These are phyloP conservation scores for Talaromyces trachyspermus DNA, from an alignment of 495 filamentous ascomycete genomes.

Conservation along the genomic window DNA sequence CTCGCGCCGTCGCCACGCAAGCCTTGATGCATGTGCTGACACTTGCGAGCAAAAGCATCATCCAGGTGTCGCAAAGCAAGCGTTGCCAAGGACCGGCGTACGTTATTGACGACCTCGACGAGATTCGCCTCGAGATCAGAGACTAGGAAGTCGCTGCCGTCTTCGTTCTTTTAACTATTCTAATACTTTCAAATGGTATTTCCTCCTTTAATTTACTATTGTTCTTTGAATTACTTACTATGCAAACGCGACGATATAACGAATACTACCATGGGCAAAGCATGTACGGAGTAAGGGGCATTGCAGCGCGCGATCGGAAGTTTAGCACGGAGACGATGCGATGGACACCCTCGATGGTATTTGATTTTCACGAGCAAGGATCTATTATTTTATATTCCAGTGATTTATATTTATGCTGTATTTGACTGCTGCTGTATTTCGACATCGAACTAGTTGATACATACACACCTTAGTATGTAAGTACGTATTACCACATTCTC, in stretches of 20 bases:
- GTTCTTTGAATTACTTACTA: no score
- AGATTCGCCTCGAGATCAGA: background rate
- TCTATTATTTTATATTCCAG: background rate
- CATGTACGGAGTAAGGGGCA: background rate
- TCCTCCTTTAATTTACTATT: no score
- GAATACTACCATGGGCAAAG: no score
- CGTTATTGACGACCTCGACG: conserved; percentile 3
- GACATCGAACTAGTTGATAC: conserved; percentile 6
- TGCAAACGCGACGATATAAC: no score
- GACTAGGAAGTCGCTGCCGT: background rate
- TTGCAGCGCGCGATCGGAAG: background rate
- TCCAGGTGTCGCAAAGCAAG: conserved; percentile 48
- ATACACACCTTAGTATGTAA: background rate
- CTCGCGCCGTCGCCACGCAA: conserved; percentile 57
- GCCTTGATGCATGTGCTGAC: conserved; percentile 65
- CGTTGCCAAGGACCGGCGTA: background rate
- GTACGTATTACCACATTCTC: conserved; percentile 8
- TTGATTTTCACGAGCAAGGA: background rate
- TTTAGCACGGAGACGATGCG: no score
- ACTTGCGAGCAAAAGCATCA: conserved; percentile 56
- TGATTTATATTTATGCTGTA: conserved; percentile 6
- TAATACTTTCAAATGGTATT: no score
- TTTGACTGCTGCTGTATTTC: conserved; percentile 8
- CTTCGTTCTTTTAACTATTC: background rate
- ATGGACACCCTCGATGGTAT: no score